phyloP scores from a whole-genome alignment of 2,329 filamentous ascomycete genomes.

The Pseudocercospora fijiensis region DNA sequence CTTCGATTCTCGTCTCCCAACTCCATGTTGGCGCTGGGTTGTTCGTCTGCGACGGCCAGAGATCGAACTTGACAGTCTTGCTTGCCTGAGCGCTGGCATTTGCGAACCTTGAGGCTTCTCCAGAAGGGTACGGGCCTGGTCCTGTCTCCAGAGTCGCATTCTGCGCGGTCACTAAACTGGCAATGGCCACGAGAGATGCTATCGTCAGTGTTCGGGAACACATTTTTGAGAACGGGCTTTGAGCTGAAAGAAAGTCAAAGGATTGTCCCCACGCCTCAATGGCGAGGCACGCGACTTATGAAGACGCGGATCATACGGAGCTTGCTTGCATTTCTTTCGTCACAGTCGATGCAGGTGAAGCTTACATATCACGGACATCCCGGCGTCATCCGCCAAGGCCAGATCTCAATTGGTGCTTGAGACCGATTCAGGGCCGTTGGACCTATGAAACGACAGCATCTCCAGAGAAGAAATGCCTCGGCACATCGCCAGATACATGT shows the following conservation, averaged over 20 bases:
- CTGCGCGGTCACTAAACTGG: constrained; percentile 11
- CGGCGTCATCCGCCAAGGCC: constrained; percentile 3
- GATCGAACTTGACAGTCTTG: constrained; percentile 16
- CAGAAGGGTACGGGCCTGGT: constrained; percentile 10
- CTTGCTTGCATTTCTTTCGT: constrained; percentile 7
- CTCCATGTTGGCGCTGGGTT: constrained; percentile 14
- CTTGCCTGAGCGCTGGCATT: background rate
- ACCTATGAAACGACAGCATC: background rate
- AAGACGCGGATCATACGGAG: constrained; percentile 7
- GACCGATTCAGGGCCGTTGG: background rate
- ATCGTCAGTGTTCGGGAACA: constrained; percentile 1
- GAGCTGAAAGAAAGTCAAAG: background rate
- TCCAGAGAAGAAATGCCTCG: background rate
- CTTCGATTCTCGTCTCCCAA: constrained; percentile 11
- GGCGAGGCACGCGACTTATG: constrained; percentile 5
- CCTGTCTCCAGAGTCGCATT: constrained; percentile 14
- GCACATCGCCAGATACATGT: background rate
- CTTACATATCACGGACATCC: constrained; percentile 8
- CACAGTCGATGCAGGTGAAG: constrained; percentile 8
- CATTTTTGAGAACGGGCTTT: background rate
- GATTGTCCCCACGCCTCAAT: constrained; percentile 3
- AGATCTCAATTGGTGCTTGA: background rate
- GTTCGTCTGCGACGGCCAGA: constrained; percentile 12
- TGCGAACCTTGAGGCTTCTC: background rate
- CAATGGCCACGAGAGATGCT: constrained; percentile 3